Percentiles rank a stretch among this genome's conserved stretches.
Evolutionary conservation across 1,284 basidiomycete genomes (phyloP).

Genomic region (Leccinum fuscescens): DNA sequence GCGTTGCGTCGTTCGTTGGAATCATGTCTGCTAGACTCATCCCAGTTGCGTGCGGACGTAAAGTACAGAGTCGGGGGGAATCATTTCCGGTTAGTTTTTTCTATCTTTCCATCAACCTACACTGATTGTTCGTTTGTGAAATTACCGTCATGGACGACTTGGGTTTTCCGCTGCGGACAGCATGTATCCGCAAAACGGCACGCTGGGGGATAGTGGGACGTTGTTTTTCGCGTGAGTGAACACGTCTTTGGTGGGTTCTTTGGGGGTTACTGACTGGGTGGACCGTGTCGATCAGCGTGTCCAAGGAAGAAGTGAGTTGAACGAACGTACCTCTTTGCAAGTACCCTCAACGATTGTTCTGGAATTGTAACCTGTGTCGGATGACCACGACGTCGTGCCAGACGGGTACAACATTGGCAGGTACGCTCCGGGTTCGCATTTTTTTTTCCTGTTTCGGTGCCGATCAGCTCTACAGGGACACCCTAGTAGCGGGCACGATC

Average conservation of each 20-base stretch:
- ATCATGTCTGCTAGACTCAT: too few relatives aligned
- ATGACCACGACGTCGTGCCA: slow-evolving; percentile 50
- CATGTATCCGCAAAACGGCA: slow-evolving; percentile 59
- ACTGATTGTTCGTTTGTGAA: neutral
- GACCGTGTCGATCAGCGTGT: slow-evolving; percentile 42
- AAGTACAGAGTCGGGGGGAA: slow-evolving; percentile 50
- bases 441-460: neutral
- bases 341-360: neutral
- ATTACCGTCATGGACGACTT: neutral
- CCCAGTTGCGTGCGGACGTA: too few relatives aligned
- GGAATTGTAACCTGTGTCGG: slow-evolving; percentile 31
- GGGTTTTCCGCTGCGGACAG: slow-evolving; percentile 28
- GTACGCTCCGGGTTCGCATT: slow-evolving; percentile 21
- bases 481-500: slow-evolving; percentile 43
- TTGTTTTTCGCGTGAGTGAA: slow-evolving; percentile 61
- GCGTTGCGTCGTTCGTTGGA: too few relatives aligned
- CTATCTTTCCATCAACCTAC: neutral
- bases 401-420: slow-evolving; percentile 57
- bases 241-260: neutral
- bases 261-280: neutral
- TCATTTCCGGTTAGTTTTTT: slow-evolving; percentile 51
- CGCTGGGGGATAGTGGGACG: slow-evolving; percentile 52
- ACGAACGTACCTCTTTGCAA: neutral
- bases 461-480: slow-evolving; percentile 35
- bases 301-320: slow-evolving; percentile 51